Conservation (phyloP, 176 grass and related monocot genomes). For the Musa itinerans region DNA sequence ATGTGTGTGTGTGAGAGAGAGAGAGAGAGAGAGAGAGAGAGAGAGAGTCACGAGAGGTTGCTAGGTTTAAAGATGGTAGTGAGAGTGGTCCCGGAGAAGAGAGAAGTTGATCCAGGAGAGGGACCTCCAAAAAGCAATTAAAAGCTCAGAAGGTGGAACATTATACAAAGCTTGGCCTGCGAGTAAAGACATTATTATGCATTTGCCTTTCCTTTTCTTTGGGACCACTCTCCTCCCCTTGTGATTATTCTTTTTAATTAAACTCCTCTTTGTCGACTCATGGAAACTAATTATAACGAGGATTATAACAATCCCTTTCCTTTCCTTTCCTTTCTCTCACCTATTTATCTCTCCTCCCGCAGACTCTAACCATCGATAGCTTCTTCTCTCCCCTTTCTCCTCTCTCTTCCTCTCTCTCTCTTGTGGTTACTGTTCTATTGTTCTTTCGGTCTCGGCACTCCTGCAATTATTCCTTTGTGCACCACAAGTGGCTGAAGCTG, state of each 20-base stretch:
- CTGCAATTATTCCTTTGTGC: neutral
- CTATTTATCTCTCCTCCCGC: neutral
- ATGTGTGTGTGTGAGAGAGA: too few species aligned
- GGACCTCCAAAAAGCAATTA: neutral
- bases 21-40: neutral
- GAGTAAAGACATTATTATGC: too few species aligned
- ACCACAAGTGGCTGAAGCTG: conserved; percentile 2
- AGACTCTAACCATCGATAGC: too few species aligned
- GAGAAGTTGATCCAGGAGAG: neutral
- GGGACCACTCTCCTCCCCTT: too few species aligned
- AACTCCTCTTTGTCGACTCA: too few species aligned
- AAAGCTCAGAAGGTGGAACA: neutral
- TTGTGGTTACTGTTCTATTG: neutral
- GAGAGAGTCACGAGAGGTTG: neutral
- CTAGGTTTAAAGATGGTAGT: neutral
- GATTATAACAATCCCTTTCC: too few species aligned
- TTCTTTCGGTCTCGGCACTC: neutral
- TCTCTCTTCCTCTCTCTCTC: neutral
- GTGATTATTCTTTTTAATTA: too few species aligned
- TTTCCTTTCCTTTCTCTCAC: neutral
- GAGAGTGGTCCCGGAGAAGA: too few species aligned
- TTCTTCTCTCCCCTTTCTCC: neutral
- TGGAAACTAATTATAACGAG: too few species aligned
- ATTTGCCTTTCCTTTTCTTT: too few species aligned
- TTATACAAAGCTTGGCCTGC: too few species aligned